Evolutionary conservation across 176 grass and related monocot species (phyloP).

Genomic region (Cocos nucifera): DNA sequence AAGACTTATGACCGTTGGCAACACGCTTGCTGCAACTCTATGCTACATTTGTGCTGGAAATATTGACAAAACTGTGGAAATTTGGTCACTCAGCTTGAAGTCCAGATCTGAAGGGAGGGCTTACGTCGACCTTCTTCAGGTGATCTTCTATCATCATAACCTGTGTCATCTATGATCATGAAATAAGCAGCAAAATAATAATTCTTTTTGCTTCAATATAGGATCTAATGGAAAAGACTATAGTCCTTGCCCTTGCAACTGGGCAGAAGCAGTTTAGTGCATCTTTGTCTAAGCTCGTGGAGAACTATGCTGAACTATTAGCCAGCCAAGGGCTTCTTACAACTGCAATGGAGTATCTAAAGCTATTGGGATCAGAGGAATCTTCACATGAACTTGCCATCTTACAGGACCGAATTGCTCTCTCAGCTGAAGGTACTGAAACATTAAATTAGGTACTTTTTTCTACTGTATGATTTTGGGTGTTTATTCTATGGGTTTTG

Average conservation of each 20-base stretch:
- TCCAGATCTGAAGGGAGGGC: conserved; percentile 65
- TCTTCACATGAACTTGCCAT: conserved; percentile 75
- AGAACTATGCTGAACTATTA: conserved; percentile 88
- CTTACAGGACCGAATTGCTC: conserved; percentile 80
- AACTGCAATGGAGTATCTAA: conserved; percentile 94
- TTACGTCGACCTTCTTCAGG: conserved; percentile 98
- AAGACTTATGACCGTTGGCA: conserved; percentile 60
- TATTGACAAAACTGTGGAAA: conserved; percentile 97
- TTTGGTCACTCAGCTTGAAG: conserved; percentile 81
- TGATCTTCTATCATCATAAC: conserved; percentile 27
- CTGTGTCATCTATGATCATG: conserved; percentile 14
- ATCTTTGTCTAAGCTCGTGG: conserved; percentile 85
- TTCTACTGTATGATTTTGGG: no score
- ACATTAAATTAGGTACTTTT: no score
- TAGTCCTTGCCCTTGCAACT: conserved; percentile 79
- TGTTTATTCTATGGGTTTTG: no score
- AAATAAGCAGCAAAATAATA: conserved; percentile 5
- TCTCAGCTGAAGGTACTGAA: conserved; percentile 44
- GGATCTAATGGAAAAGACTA: conserved; percentile 99
- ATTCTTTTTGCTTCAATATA: conserved; percentile 20
- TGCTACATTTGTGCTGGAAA: conserved; percentile 98
- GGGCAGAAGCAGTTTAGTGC: conserved; percentile 80
- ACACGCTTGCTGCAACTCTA: conserved; percentile 79
- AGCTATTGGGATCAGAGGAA: conserved; percentile 82
- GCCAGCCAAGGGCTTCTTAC: conserved; percentile 96